These are phyloP conservation scores for Smallanthus sonchifolius DNA, from an alignment of 129 eudicot species.

Conservation along the genomic window DNA sequence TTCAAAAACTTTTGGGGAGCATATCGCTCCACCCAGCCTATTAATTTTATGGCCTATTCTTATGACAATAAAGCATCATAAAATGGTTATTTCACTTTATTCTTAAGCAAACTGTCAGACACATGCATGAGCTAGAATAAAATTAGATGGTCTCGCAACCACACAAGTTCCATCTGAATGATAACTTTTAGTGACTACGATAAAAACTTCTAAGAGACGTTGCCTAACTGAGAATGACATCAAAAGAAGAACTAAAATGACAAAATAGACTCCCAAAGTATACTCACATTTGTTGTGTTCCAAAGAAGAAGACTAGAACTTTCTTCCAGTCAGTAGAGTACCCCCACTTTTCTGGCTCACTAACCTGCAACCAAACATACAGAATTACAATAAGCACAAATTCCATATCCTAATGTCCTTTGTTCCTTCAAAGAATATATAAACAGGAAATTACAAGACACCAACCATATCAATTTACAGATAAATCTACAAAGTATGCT, in stretches of 20 bases:
- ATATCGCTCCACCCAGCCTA: neutral
- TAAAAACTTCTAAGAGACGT: neutral
- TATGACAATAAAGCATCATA: conserved; percentile 1
- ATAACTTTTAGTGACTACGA: neutral
- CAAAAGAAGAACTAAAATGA: conserved; percentile 3
- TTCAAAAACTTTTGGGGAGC: neutral
- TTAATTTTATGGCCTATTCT: neutral
- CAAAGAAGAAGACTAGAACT: conserved; percentile 81
- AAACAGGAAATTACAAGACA: neutral
- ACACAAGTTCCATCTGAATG: neutral
- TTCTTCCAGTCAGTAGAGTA: conserved; percentile 68
- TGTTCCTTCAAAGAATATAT: neutral
- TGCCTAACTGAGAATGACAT: neutral
- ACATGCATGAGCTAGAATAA: neutral
- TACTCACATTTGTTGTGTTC: conserved; percentile 92
- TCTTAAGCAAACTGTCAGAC: neutral
- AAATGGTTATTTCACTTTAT: neutral
- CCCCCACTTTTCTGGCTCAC: conserved; percentile 93
- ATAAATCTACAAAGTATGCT: neutral
- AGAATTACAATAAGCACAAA: conserved; percentile 23
- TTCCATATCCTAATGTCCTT: neutral
- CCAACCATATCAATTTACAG: neutral
- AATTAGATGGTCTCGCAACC: conserved; percentile 1
- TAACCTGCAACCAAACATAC: conserved; percentile 56
- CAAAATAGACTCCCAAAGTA: neutral